Conservation (phyloP, 1,284 basidiomycete species). For the Trichosporon sp. region DNA sequence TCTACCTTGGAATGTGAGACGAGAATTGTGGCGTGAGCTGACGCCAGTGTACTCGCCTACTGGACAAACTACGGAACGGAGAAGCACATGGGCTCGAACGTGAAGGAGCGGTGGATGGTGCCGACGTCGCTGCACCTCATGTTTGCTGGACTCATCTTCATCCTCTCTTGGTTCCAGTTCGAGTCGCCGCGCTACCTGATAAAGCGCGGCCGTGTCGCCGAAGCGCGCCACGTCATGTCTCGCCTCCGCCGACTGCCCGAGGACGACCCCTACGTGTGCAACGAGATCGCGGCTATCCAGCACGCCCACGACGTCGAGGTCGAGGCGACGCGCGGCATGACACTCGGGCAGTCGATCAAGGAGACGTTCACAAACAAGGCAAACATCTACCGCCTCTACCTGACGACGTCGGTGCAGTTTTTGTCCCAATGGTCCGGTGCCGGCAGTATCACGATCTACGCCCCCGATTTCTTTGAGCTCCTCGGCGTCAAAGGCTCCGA, state of each 20-base stretch:
- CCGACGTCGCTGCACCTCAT: slow-evolving; percentile 29
- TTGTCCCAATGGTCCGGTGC: slow-evolving; percentile 30
- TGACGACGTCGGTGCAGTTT: slow-evolving; percentile 25
- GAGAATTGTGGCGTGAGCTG: background rate
- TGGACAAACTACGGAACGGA: slow-evolving; percentile 33
- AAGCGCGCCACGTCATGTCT: slow-evolving; percentile 33
- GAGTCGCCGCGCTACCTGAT: slow-evolving; percentile 38
- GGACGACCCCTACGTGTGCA: slow-evolving; percentile 33
- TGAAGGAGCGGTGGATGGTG: slow-evolving; percentile 28
- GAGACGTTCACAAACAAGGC: slow-evolving; percentile 16
- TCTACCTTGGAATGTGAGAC: slow-evolving; percentile 24
- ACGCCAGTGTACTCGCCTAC: slow-evolving; percentile 25
- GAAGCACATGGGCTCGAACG: slow-evolving; percentile 18
- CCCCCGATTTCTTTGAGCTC: slow-evolving; percentile 26
- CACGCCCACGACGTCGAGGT: slow-evolving; percentile 28
- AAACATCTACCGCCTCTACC: slow-evolving; percentile 25
- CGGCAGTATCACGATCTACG: slow-evolving; percentile 30
- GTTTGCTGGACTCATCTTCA: slow-evolving; percentile 25
- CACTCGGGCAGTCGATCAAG: slow-evolving; percentile 19
- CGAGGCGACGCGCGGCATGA: slow-evolving; percentile 23
- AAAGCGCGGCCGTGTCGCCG: slow-evolving; percentile 33
- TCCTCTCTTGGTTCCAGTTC: slow-evolving; percentile 25
- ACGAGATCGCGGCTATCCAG: slow-evolving; percentile 37
- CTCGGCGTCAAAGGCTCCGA: slow-evolving; percentile 25
- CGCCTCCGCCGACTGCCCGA: slow-evolving; percentile 34